These are phyloP conservation scores for Neckera pumila DNA, from an alignment of 225 moss, liverwort and hornwort genomes.

Conservation along the genomic window DNA sequence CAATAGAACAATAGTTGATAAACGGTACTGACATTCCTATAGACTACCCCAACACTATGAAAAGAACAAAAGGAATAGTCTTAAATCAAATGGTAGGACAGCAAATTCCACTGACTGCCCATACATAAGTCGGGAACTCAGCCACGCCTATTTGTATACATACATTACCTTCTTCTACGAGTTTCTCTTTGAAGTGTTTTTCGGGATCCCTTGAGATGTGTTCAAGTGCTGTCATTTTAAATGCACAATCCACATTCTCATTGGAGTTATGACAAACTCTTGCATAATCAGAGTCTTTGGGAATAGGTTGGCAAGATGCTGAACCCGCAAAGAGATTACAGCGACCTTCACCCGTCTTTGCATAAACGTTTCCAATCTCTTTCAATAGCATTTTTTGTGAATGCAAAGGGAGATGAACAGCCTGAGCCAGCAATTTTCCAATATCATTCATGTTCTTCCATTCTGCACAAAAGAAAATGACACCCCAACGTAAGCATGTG, in stretches of 20 bases:
- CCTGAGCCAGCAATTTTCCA: slow-evolving; percentile 30
- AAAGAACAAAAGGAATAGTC: not conserved
- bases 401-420: slow-evolving; percentile 46
- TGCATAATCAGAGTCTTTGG: slow-evolving; percentile 68
- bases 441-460: slow-evolving; percentile 51
- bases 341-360: slow-evolving; percentile 49
- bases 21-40: not conserved
- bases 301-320: slow-evolving; percentile 56
- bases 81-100: not conserved
- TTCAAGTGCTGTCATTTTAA: slow-evolving; percentile 67
- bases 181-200: slow-evolving; percentile 44
- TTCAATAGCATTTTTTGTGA: slow-evolving; percentile 62
- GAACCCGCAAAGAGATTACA: slow-evolving; percentile 90
- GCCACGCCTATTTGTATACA: not conserved
- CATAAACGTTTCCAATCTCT: slow-evolving; percentile 49
- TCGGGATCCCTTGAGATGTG: slow-evolving; percentile 82
- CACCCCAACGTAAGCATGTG: not conserved
- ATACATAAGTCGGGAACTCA: not conserved
- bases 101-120: not conserved
- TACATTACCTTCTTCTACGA: slow-evolving; percentile 42
- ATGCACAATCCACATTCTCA: slow-evolving; percentile 83
- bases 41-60: not conserved
- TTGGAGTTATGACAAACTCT: slow-evolving; percentile 48
- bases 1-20: not conserved
- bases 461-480: slow-evolving; percentile 23